Conservation (phyloP, 2,329 filamentous ascomycete genomes). For the Verticillium dahliae region DNA sequence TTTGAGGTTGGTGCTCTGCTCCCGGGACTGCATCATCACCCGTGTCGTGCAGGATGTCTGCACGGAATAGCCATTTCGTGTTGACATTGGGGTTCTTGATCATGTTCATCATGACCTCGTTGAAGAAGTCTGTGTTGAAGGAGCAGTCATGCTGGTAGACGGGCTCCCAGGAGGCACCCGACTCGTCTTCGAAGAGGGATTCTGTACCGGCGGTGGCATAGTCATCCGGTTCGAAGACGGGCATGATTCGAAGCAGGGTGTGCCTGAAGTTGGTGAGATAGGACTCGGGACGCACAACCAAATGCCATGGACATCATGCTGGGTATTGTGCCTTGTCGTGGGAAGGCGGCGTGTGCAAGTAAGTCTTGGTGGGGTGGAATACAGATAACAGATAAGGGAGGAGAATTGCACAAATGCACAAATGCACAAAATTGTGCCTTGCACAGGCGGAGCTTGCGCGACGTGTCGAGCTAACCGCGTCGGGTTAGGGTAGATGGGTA, state of each 20-base stretch:
- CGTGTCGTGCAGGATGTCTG: conserved; percentile 60
- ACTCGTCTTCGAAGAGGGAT: conserved; percentile 26
- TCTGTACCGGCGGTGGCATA: conserved; percentile 20
- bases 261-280: not conserved
- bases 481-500: not conserved
- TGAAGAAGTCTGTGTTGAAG: conserved; percentile 59
- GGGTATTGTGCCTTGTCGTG: no score
- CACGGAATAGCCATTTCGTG: conserved; percentile 69
- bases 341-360: no score
- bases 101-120: conserved; percentile 64
- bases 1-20: conserved; percentile 17
- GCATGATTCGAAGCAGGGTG: conserved; percentile 9
- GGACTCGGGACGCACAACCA: no score
- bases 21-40: conserved; percentile 19
- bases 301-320: no score
- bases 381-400: no score
- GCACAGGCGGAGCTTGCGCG: no score
- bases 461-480: not conserved
- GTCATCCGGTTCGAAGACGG: conserved; percentile 27
- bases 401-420: not conserved
- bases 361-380: no score
- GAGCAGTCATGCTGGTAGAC: conserved; percentile 50
- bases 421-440: not conserved
- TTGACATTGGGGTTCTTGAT: conserved; percentile 76
- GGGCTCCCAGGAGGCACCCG: conserved; percentile 41